Conservation (phyloP, 441 rosid genomes). For the Erodium texanum region DNA sequence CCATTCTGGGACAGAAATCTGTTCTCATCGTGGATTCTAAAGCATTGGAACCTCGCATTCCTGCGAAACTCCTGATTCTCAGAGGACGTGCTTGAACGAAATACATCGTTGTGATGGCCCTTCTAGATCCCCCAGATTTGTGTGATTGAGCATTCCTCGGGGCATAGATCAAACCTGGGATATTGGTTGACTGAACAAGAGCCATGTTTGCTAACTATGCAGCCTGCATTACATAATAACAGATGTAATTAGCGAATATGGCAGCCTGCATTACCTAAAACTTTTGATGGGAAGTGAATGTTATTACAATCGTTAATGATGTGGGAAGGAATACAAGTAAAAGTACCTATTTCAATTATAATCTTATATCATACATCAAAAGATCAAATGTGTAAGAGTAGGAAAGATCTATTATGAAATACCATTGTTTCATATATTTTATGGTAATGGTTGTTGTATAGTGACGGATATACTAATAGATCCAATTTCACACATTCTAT, state of each 20-base stretch:
- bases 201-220: conserved; percentile 40
- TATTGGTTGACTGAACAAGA: conserved; percentile 44
- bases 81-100: conserved; percentile 31
- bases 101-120: conserved; percentile 42
- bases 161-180: conserved; percentile 33
- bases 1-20: conserved; percentile 40
- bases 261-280: too few relatives aligned
- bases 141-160: conserved; percentile 33
- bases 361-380: too few relatives aligned
- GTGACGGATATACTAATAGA: neutral
- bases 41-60: conserved; percentile 51
- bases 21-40: conserved; percentile 36
- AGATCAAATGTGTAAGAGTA: neutral
- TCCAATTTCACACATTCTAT: neutral
- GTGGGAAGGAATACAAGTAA: too few relatives aligned
- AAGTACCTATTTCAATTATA: too few relatives aligned
- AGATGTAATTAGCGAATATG: too few relatives aligned
- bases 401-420: neutral
- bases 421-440: neutral
- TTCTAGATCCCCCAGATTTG: conserved; percentile 37
- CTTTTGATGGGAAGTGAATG: too few relatives aligned
- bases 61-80: conserved; percentile 45
- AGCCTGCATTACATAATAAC: conserved; percentile 27
- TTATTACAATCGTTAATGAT: too few relatives aligned
- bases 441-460: neutral